Evolutionary conservation across 768 basidiomycete species (phyloP), one percentile per base, ranked within the genome.

Genomic region (Suillus subaureus): DNA sequence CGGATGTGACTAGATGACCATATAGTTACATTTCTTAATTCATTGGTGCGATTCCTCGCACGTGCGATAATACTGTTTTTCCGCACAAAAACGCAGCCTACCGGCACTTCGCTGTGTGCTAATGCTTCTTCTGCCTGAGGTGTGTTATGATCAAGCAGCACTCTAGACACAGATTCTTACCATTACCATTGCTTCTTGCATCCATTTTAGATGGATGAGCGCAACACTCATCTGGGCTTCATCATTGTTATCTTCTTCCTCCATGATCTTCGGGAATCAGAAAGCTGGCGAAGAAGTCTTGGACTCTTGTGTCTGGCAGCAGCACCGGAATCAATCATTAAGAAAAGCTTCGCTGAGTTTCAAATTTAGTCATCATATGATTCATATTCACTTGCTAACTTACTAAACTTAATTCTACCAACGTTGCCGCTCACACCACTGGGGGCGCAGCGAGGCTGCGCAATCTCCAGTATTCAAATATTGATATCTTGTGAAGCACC

Each of bases 61-160:
- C 83, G 83, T 1, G 97, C 96, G 66, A 99, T 92, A 66, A 93
- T 83, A 37, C 71, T 73, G n/a, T 83, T 86, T 62, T 90, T 84
- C 67, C 93, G 85, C 11, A 99, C 93, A 70, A 99, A 97, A 9
- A 99, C 87, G 70, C 97, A 98, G 26, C 97, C 97, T 1, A 99
- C 96, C 1, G 97, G 97, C 6, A 99, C 97, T 78, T 99, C 97
- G 28, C 86, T 83, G 1, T 90, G 88, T 37, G 83, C 81, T 33
- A 98, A 79, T 5, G 97, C 97, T 76, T 98, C 94, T 70, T 92
- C 87, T 58, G 93, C 93, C 92, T 70, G 62, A 33, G 23, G n/a
- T 28, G 61, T 72, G 51, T 72, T 64, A 68, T 42, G 28, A 47
- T 61, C 23, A 62, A 62, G 7, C 33, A 63, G 61, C 40, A 28